These are phyloP conservation scores for Gentiana dahurica DNA, from an alignment of 257 asterid species.

Conservation along the genomic window DNA sequence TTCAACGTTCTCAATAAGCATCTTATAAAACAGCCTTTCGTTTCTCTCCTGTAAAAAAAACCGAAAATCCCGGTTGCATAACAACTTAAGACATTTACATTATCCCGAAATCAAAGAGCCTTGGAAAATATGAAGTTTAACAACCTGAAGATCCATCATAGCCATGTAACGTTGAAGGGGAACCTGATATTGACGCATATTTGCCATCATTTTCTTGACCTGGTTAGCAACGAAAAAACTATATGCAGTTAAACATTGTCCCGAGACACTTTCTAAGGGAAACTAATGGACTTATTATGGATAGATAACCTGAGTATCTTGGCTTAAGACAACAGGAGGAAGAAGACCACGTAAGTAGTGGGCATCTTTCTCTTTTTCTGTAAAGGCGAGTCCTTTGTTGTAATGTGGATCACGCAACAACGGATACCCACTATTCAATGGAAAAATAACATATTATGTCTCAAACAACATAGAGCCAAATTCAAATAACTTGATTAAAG, in stretches of 20 bases:
- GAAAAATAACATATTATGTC: slow-evolving; percentile 1
- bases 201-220: slow-evolving; percentile 73
- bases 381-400: slow-evolving; percentile 93
- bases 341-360: slow-evolving; percentile 98
- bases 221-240: slow-evolving; percentile 14
- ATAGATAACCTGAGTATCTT: slow-evolving; percentile 62
- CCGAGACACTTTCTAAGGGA: neutral
- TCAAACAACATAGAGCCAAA: neutral
- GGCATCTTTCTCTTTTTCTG: slow-evolving; percentile 85
- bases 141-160: slow-evolving; percentile 99
- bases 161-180: slow-evolving; percentile 98
- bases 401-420: slow-evolving; percentile 96
- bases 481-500: neutral
- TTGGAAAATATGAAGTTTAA: neutral
- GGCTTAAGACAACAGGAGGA: slow-evolving; percentile 74
- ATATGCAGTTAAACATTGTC: neutral
- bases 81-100: too few relatives aligned
- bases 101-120: too few relatives aligned
- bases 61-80: neutral
- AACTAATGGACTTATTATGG: too few relatives aligned
- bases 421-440: slow-evolving; percentile 67
- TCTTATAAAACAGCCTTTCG: slow-evolving; percentile 85
- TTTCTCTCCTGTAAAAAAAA: slow-evolving; percentile 59
- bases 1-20: slow-evolving; percentile 93
- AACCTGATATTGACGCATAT: slow-evolving; percentile 82